Evolutionary conservation across 805 yeast species (phyloP).

Genomic region (Cyberlindnera suaveolens): DNA sequence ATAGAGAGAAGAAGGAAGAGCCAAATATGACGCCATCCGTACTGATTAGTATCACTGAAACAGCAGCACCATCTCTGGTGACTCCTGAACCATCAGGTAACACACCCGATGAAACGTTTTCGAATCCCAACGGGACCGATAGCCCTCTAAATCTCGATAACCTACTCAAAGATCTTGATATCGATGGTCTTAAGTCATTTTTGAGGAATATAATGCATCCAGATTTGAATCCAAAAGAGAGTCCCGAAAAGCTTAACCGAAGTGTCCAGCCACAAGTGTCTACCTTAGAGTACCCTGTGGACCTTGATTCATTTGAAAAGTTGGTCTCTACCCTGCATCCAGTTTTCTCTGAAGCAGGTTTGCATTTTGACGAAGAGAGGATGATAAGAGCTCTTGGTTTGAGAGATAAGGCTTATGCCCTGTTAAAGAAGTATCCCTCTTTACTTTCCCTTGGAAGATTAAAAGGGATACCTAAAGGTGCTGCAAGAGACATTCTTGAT

Average conservation of each 20-base stretch:
- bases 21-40: neutral
- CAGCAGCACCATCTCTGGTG: neutral
- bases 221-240: too few relatives aligned
- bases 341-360: too few relatives aligned
- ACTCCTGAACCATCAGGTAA: neutral
- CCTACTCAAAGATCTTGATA: neutral
- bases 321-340: too few relatives aligned
- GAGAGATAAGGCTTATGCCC: constrained; percentile 5
- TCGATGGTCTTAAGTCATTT: neutral
- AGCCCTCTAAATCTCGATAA: neutral
- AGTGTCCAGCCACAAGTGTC: too few relatives aligned
- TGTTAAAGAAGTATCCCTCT: constrained; percentile 6
- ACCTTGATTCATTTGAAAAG: too few relatives aligned
- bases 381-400: constrained; percentile 3
- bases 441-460: constrained; percentile 9
- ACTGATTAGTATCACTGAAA: neutral
- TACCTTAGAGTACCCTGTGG: too few relatives aligned
- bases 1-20: neutral
- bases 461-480: constrained; percentile 8
- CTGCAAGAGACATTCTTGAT: constrained; percentile 5
- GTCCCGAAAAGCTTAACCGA: too few relatives aligned
- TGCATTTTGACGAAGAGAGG: neutral
- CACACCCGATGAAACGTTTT: neutral
- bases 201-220: neutral
- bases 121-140: neutral